Evolutionary conservation across 2,329 filamentous ascomycete species (phyloP).

Genomic region (Polytolypa hystricis): DNA sequence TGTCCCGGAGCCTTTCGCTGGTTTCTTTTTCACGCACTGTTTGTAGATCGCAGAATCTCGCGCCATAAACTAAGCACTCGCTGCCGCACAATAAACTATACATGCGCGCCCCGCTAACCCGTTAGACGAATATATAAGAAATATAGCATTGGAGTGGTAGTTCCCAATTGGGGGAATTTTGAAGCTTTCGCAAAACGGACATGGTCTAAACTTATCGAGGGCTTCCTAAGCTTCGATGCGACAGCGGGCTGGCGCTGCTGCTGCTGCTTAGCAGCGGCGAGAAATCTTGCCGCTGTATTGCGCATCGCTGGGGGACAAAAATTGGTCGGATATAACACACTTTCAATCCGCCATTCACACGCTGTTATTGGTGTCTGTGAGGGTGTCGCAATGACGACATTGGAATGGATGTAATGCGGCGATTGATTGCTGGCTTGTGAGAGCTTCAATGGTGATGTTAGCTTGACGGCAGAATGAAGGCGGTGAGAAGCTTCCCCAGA

Average conservation of each 20-base stretch:
- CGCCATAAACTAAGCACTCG: conserved; percentile 34
- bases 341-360: too few relatives aligned
- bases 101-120: neutral
- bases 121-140: neutral
- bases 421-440: too few relatives aligned
- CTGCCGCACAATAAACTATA: conserved; percentile 33
- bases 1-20: too few relatives aligned
- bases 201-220: conserved; percentile 29
- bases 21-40: conserved; percentile 27
- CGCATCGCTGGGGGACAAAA: too few relatives aligned
- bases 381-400: too few relatives aligned
- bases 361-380: too few relatives aligned
- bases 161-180: too few relatives aligned
- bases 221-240: conserved; percentile 26
- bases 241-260: conserved; percentile 19
- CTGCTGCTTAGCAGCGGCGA: conserved; percentile 17
- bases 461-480: conserved; percentile 3
- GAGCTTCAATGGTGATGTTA: too few relatives aligned
- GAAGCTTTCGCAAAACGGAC: conserved; percentile 22
- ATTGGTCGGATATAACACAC: too few relatives aligned
- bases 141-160: too few relatives aligned
- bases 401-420: too few relatives aligned
- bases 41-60: conserved; percentile 30
- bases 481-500: neutral
- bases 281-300: too few relatives aligned